Evolutionary conservation across 345 rosid genomes (phyloP).

Genomic region (Populus alba): DNA sequence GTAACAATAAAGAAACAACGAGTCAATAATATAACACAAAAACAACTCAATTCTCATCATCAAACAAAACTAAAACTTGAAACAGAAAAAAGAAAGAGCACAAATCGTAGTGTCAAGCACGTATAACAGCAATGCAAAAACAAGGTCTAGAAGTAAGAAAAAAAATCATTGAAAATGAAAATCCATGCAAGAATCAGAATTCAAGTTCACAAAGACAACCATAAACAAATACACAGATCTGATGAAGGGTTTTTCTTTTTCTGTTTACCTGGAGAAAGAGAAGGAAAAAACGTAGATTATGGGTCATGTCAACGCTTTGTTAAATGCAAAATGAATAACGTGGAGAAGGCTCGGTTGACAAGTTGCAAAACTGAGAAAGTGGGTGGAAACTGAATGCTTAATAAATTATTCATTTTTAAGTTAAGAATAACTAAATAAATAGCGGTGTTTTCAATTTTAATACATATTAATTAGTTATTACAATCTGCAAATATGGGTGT

Average conservation of each 20-base stretch:
- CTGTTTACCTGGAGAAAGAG: conserved; percentile 3
- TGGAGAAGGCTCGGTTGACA: conserved; percentile 6
- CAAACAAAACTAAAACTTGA: not conserved
- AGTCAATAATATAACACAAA: conserved; percentile 12
- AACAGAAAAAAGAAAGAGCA: not conserved
- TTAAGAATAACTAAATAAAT: not conserved
- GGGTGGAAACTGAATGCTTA: not conserved
- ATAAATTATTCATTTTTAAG: not conserved
- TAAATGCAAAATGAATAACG: not conserved
- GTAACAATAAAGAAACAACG: conserved; percentile 4
- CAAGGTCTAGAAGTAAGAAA: not conserved
- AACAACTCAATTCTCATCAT: not conserved
- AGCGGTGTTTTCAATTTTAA: not conserved
- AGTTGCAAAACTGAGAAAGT: not conserved
- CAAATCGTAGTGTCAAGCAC: not conserved
- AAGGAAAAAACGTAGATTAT: not conserved
- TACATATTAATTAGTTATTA: not conserved
- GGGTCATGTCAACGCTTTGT: conserved; percentile 16
- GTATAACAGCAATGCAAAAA: conserved; percentile 3
- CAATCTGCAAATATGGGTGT: not conserved
- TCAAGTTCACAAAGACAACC: not conserved
- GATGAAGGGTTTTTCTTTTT: not conserved
- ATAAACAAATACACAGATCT: conserved; percentile 25
- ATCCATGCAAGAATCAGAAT: conserved; percentile 8
- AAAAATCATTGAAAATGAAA: not conserved